phyloP scores from a whole-genome alignment of 2,329 filamentous ascomycete genomes.

The Fusarium anthophilum region DNA sequence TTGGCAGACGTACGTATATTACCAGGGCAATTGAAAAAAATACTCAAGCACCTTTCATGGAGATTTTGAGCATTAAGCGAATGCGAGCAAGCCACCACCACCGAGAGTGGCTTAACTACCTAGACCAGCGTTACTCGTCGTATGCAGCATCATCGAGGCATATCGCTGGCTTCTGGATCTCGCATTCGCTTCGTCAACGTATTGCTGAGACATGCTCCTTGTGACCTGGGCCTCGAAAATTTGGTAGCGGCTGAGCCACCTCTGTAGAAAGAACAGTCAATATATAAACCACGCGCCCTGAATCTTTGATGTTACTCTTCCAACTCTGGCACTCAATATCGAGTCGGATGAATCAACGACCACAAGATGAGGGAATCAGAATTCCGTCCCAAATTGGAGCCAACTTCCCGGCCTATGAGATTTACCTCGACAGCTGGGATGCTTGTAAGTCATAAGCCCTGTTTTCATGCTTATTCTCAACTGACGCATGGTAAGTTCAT shows the following conservation, averaged over 20 bases:
- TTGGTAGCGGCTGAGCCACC: not conserved
- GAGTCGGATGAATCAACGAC: not conserved
- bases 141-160: not conserved
- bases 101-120: not conserved
- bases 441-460: slow-evolving; percentile 28
- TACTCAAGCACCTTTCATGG: not conserved
- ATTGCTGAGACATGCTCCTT: not conserved
- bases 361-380: slow-evolving; percentile 23
- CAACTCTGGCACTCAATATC: not conserved
- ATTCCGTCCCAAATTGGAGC: slow-evolving; percentile 40
- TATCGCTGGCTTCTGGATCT: not conserved
- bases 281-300: not conserved
- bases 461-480: not conserved
- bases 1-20: not conserved
- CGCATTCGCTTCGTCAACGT: slow-evolving; percentile 16
- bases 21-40: not conserved
- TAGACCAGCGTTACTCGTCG: not conserved
- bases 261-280: not conserved
- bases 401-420: slow-evolving; percentile 29
- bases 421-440: slow-evolving; percentile 21
- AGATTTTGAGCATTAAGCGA: slow-evolving; percentile 15
- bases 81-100: slow-evolving; percentile 21
- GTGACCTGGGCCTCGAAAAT: not conserved
- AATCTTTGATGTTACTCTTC: not conserved
- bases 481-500: slow-evolving; percentile 22